Conservation (phyloP, 495 filamentous ascomycete species). For the Annulohypoxylon maeteangense region DNA sequence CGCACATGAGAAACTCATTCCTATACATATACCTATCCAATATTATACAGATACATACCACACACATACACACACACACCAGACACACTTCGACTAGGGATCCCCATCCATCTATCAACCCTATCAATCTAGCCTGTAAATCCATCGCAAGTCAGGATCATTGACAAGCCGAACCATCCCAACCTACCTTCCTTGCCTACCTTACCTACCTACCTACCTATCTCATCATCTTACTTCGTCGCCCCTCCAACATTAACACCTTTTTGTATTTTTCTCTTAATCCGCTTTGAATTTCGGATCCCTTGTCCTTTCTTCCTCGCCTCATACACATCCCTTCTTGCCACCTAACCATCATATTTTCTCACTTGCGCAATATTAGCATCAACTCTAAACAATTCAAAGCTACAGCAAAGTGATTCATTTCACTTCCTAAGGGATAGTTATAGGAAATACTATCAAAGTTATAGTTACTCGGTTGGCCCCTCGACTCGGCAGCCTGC, state of each 20-base stretch:
- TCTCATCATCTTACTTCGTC: constrained; percentile 48
- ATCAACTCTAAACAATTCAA: constrained; percentile 19
- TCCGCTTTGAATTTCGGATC: constrained; percentile 3
- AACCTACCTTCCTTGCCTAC: constrained; percentile 37
- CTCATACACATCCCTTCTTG: constrained; percentile 32
- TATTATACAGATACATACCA: constrained; percentile 9
- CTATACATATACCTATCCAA: constrained; percentile 2
- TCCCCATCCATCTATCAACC: constrained; percentile 33
- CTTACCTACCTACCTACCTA: constrained; percentile 40
- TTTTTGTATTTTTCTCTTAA: constrained; percentile 12
- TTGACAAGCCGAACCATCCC: constrained; percentile 42
- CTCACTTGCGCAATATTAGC: constrained; percentile 25
- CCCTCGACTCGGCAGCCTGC: constrained; percentile 28
- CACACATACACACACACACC: background rate
- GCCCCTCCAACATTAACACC: constrained; percentile 33
- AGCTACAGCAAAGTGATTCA: constrained; percentile 1
- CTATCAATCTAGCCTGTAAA: constrained; percentile 12
- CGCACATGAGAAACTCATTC: background rate
- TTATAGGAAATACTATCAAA: constrained; percentile 9
- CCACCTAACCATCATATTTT: constrained; percentile 20
- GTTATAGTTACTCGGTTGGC: constrained; percentile 26
- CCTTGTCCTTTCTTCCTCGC: constrained; percentile 13
- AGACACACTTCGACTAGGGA: constrained; percentile 35
- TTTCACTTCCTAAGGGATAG: constrained; percentile 16
- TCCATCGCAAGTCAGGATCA: constrained; percentile 40